Percentiles rank a stretch among this genome's conserved stretches.
Conservation (phyloP, 352 stramenopile species). For the Pythium dissotocum region DNA sequence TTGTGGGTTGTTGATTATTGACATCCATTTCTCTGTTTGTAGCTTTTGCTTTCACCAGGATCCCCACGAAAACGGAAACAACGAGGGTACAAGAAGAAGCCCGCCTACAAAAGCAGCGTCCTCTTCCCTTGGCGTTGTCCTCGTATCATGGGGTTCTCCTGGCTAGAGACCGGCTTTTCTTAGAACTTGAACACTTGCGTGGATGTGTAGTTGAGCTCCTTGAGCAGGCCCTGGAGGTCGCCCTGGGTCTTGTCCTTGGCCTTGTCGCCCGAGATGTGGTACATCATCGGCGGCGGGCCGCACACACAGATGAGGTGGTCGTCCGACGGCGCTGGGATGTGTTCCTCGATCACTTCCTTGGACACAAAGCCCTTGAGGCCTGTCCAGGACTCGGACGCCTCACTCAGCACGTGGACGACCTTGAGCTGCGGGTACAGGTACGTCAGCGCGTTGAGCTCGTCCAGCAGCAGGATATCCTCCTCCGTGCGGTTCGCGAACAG, state of each 20-base stretch:
- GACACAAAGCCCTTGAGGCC: slow-evolving; percentile 72
- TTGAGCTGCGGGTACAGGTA: slow-evolving; percentile 83
- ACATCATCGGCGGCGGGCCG: slow-evolving; percentile 89
- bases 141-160: neutral
- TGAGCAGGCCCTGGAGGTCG: slow-evolving; percentile 82
- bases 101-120: neutral
- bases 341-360: slow-evolving; percentile 83
- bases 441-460: slow-evolving; percentile 83
- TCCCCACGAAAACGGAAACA: no score
- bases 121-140: neutral
- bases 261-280: slow-evolving; percentile 87
- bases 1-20: neutral
- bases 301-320: slow-evolving; percentile 89
- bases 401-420: slow-evolving; percentile 73
- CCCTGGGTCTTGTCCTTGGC: slow-evolving; percentile 85
- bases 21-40: slow-evolving; percentile 1
- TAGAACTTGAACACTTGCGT: slow-evolving; percentile 89
- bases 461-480: slow-evolving; percentile 87
- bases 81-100: neutral
- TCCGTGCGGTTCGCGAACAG: slow-evolving; percentile 65
- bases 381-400: slow-evolving; percentile 65
- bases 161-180: slow-evolving; percentile 2
- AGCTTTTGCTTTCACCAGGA: neutral
- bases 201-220: slow-evolving; percentile 78
- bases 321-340: slow-evolving; percentile 76